Evolutionary conservation across 106 monocot genomes (phyloP), one percentile per base, ranked within the genome.

Genomic region (Hemerocallis citrina): DNA sequence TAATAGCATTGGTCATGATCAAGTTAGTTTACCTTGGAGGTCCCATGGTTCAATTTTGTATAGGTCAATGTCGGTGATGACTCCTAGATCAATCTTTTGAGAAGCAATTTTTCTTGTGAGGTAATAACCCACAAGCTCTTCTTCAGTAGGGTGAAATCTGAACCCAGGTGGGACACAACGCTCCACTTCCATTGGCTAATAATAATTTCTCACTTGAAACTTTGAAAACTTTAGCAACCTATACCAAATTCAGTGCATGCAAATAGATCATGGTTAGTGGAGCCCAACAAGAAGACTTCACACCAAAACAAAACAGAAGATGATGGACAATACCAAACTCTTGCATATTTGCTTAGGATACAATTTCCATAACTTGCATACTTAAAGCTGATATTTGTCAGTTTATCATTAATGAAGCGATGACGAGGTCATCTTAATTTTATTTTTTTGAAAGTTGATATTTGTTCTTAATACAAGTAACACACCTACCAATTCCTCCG

Each of bases 41-140:
- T 93, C 89, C 93, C 93, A 93, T 48, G 93, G 93, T 50, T 93
- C 93, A 4, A 93, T 89, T 38, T 76, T 77, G 62, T 93, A 93
- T 45, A 93, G 89, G 61, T 93, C 93, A 30, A 93, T 54, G 35
- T 93, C 93, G 14, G 58, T 61, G 32, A 93, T 93, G 47, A 93
- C 79, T 57, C 89, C 85, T 3, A 87, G 48, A 65, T 93, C 89
- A 39, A 85, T 80, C 76, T 80, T 93, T 52, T 79, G 76, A 5
- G 72, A 85, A 8, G 82, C 59, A 27, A 93, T 69, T 70, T 93
- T 93, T 59, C 85, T 79, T 49, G 77, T 70, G 14, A 93, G 89
- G 70, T 93, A 93, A 75, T 89, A 93, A 6, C 89, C 93, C 64
- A 93, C 89, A 32, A 93, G 89, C 73, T 93, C 93, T 62, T 89